Conservation (phyloP, 2,329 filamentous ascomycete genomes). For the Xylariaceae sp. region DNA sequence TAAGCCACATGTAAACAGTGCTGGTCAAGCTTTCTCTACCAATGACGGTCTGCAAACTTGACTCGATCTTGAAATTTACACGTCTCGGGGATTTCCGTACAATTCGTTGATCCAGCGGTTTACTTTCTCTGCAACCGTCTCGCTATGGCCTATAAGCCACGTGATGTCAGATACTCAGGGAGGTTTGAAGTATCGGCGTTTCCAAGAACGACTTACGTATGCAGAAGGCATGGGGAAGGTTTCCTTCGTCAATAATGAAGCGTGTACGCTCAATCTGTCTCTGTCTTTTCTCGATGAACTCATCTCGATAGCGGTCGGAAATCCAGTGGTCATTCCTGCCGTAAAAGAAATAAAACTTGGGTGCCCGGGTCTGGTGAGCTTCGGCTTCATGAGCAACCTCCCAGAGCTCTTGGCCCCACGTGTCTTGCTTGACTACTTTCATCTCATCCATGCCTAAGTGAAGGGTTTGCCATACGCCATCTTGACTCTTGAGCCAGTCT, state of each 20-base stretch:
- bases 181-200: not conserved
- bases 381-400: conserved; percentile 34
- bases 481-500: conserved; percentile 49
- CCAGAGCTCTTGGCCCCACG: conserved; percentile 58
- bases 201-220: conserved; percentile 35
- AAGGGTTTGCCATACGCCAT: conserved; percentile 57
- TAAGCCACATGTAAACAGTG: too few species aligned
- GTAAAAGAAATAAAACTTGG: conserved; percentile 57
- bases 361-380: conserved; percentile 20
- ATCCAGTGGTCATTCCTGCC: conserved; percentile 61
- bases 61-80: too few species aligned
- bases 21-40: too few species aligned
- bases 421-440: conserved; percentile 52
- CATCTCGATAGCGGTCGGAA: conserved; percentile 49
- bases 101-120: conserved; percentile 51
- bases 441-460: conserved; percentile 58
- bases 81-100: too few species aligned
- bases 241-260: conserved; percentile 51
- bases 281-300: conserved; percentile 43
- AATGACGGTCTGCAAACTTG: too few species aligned
- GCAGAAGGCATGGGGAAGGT: conserved; percentile 59
- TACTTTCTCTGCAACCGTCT: conserved; percentile 45
- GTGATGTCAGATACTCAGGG: too few species aligned
- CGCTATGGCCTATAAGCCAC: conserved; percentile 37
- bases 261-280: conserved; percentile 36